Conservation (phyloP, 1,284 basidiomycete genomes). For the Tetrapyrgos nigripes region DNA sequence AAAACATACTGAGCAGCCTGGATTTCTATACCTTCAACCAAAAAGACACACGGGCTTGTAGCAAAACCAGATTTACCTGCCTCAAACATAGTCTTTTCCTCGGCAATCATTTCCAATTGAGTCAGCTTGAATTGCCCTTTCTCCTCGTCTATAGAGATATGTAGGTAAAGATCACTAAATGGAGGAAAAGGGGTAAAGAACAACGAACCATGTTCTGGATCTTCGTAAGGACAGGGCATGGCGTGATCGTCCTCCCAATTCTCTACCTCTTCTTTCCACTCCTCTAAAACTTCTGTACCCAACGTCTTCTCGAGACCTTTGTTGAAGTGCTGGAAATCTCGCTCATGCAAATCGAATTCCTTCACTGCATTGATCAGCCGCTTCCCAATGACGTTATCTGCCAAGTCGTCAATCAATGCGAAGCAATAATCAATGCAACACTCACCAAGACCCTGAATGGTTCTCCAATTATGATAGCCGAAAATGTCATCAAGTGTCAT, state of each 20-base stretch:
- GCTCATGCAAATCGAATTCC: background rate
- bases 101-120: no score
- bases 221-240: slow-evolving; percentile 15
- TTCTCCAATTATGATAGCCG: slow-evolving; percentile 15
- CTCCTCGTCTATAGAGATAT: no score
- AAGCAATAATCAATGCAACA: background rate
- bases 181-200: no score
- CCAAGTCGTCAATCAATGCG: background rate
- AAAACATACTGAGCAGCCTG: no score
- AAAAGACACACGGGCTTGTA: no score
- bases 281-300: background rate
- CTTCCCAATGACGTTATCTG: background rate
- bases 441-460: slow-evolving; percentile 3
- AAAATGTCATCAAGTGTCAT: slow-evolving; percentile 21
- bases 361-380: slow-evolving; percentile 1
- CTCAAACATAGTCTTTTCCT: no score
- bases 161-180: no score
- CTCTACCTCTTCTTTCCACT: slow-evolving; percentile 18
- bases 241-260: slow-evolving; percentile 18
- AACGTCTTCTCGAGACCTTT: background rate
- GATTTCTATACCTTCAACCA: no score
- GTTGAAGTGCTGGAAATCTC: background rate
- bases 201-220: slow-evolving; percentile 15
- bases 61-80: no score
- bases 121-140: no score